A percentile compares a stretch with the other conserved stretches of the same genome.
phyloP scores from a whole-genome alignment of 345 rosid genomes.

The Hirschfeldia incana region DNA sequence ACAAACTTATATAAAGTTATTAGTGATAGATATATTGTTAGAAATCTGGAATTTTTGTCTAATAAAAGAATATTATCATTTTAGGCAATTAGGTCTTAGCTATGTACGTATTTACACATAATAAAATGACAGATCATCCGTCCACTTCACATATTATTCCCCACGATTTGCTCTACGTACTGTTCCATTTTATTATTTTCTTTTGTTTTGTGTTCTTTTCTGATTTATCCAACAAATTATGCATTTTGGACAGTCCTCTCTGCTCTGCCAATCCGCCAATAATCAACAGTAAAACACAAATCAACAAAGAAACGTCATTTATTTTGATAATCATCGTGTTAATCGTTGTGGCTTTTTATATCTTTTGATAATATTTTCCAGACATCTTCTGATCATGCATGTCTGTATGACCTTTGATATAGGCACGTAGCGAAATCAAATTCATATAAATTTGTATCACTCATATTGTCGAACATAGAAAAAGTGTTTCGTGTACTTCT shows the following conservation, averaged over 20 bases:
- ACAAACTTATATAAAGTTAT: neutral
- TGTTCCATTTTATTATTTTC: constrained; percentile 18
- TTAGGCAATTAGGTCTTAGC: constrained; percentile 20
- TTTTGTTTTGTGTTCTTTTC: neutral
- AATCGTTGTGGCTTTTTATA: neutral
- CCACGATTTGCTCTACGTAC: constrained; percentile 6
- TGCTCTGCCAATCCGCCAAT: constrained; percentile 2
- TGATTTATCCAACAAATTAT: constrained; percentile 3
- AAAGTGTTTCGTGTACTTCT: neutral
- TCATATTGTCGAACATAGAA: neutral
- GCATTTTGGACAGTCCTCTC: constrained; percentile 4
- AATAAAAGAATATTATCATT: neutral
- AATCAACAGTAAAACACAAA: neutral
- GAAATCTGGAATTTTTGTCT: too few species aligned
- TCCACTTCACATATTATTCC: constrained; percentile 20
- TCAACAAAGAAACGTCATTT: constrained; percentile 3
- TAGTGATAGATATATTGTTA: neutral
- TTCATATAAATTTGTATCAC: neutral
- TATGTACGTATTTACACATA: neutral
- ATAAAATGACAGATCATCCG: constrained; percentile 26
- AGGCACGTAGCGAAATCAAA: constrained; percentile 8
- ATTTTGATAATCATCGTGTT: neutral
- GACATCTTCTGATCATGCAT: constrained; percentile 7
- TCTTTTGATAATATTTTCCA: too few species aligned
- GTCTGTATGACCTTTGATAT: neutral